Percentiles rank a stretch among this genome's conserved stretches.
Evolutionary conservation across 2,329 filamentous ascomycete species (phyloP).

Genomic region (Cladosporium sp.): DNA sequence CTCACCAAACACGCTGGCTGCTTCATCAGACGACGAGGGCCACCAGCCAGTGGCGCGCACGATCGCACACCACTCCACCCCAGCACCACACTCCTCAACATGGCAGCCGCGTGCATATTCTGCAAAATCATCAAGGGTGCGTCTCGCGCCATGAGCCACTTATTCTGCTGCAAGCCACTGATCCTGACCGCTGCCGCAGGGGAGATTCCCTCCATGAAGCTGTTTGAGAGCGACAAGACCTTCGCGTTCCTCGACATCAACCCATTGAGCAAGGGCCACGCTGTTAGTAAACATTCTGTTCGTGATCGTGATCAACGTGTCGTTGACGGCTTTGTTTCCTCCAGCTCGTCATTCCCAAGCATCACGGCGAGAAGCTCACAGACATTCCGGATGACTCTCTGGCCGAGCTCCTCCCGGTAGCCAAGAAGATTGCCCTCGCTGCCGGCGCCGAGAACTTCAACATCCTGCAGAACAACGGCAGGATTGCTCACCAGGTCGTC

Average conservation of each 20-base stretch:
- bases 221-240: slow-evolving; percentile 89
- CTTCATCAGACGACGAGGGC: too few relatives aligned
- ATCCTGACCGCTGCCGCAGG: slow-evolving; percentile 46
- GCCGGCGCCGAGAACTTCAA: slow-evolving; percentile 79
- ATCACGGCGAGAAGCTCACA: slow-evolving; percentile 77
- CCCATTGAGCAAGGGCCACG: slow-evolving; percentile 80
- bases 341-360: slow-evolving; percentile 92
- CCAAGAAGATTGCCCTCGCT: slow-evolving; percentile 78
- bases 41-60: too few relatives aligned
- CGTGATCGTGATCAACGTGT: not conserved
- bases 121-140: slow-evolving; percentile 95
- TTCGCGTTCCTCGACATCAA: slow-evolving; percentile 95
- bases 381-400: slow-evolving; percentile 91
- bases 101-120: slow-evolving; percentile 72
- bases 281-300: slow-evolving; percentile 50
- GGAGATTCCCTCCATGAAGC: slow-evolving; percentile 93
- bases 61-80: too few relatives aligned
- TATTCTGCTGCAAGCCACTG: not conserved
- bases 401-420: slow-evolving; percentile 73
- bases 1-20: too few relatives aligned
- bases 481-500: slow-evolving; percentile 84
- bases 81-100: slow-evolving; percentile 11
- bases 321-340: not conserved
- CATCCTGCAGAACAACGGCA: slow-evolving; percentile 91
- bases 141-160: not conserved